These are phyloP conservation scores for Aspergillus leporis DNA, from an alignment of 495 filamentous ascomycete genomes.

Conservation along the genomic window DNA sequence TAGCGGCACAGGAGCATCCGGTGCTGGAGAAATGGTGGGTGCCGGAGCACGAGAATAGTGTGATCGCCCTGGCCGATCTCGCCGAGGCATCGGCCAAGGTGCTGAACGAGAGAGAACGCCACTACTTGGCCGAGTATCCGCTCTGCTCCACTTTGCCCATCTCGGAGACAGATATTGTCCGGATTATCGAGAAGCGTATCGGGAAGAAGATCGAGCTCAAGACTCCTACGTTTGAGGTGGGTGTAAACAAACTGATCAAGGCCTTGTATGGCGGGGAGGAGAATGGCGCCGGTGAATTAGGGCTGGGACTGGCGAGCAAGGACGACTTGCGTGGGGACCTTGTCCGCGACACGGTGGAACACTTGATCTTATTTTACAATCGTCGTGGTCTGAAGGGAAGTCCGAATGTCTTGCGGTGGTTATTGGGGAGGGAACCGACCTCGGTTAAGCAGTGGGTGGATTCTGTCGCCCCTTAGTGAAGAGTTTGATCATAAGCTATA, in stretches of 20 bases:
- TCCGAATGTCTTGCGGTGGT: slow-evolving; percentile 34
- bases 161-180: slow-evolving; percentile 2
- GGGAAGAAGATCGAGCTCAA: slow-evolving; percentile 18
- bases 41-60: slow-evolving; percentile 18
- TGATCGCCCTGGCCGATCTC: slow-evolving; percentile 27
- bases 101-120: slow-evolving; percentile 28
- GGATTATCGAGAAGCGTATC: slow-evolving; percentile 10
- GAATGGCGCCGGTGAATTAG: not conserved
- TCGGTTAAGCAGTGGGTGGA: slow-evolving; percentile 4
- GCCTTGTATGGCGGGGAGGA: slow-evolving; percentile 8
- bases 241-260: slow-evolving; percentile 6
- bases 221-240: slow-evolving; percentile 3
- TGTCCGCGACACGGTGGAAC: slow-evolving; percentile 25
- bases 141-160: slow-evolving; percentile 28
- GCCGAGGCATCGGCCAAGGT: slow-evolving; percentile 23
- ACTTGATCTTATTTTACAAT: slow-evolving; percentile 35
- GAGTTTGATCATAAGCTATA: too few species aligned
- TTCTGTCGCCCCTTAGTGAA: not conserved
- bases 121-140: slow-evolving; percentile 32
- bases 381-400: slow-evolving; percentile 31
- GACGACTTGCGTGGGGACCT: slow-evolving; percentile 11
- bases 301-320: not conserved
- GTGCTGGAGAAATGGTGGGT: slow-evolving; percentile 14
- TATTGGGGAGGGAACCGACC: slow-evolving; percentile 31
- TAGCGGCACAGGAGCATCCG: slow-evolving; percentile 24